A percentile compares a stretch with the other conserved stretches of the same genome.
These are phyloP conservation scores for Tetrastigma voinierianum DNA, from an alignment of 164 flowering plant genomes.

Conservation along the genomic window DNA sequence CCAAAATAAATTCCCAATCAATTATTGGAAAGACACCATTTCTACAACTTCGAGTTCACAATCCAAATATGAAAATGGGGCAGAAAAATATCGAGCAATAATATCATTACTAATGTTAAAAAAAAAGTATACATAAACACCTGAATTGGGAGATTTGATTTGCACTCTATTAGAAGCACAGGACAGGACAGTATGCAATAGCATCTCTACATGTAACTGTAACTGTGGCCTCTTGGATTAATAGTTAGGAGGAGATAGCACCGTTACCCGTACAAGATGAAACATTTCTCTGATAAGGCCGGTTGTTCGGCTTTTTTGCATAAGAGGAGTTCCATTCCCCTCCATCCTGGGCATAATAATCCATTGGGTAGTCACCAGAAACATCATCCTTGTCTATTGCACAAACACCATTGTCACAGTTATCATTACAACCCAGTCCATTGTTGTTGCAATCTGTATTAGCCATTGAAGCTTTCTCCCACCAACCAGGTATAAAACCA, in stretches of 20 bases:
- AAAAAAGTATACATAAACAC: no score
- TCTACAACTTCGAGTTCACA: no score
- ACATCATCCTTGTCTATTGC: conserved; percentile 14
- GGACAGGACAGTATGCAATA: no score
- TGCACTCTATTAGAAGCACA: no score
- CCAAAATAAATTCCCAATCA: no score
- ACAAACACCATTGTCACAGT: conserved; percentile 17
- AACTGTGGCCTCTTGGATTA: no score
- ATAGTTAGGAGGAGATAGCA: conserved; percentile 14
- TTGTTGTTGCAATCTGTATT: conserved; percentile 15
- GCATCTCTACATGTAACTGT: no score
- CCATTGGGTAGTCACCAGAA: conserved; percentile 82
- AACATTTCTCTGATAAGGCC: conserved; percentile 33
- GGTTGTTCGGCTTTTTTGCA: conserved; percentile 46
- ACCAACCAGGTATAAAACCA: conserved; percentile 80
- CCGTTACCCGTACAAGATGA: conserved; percentile 28
- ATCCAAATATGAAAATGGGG: no score
- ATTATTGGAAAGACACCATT: no score
- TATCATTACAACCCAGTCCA: conserved; percentile 33
- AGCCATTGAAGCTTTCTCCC: conserved; percentile 50
- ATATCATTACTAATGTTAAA: no score
- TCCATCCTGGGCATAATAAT: conserved; percentile 96
- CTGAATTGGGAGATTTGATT: no score
- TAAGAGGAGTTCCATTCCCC: conserved; percentile 91
- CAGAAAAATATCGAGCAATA: no score